Base-by-base conservation (phyloP, 495 filamentous ascomycete species). In the Neurospora sp. region DNA sequence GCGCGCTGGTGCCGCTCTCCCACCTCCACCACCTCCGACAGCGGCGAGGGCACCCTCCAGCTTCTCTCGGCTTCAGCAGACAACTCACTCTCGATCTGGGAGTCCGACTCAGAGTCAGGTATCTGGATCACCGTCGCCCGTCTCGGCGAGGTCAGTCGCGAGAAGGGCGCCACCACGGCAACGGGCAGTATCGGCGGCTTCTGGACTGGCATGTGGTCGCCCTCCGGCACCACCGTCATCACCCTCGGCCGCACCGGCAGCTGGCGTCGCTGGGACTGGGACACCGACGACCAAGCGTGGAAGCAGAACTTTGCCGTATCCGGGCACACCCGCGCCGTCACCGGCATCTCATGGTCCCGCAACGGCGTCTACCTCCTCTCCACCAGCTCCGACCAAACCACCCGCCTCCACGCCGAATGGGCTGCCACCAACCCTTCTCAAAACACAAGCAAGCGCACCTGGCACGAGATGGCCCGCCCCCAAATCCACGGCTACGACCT, bases 401-500 rank as follows among this genome's bases (percentile, higher is more conserved):
- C 96, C n/a, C 87, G 96, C 41, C 85, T 99, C 41, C 93, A 92
- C 80, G 92, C 94, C n/a, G 82, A 91, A 80, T 99, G 96, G 96
- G 84, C 39, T 40, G 39, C 87, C 68, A 68, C 69, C 70, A 74
- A 41, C 53, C 14, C 53, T 12, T 14, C 2, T 0, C 5, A 1
- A 53, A 82, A 7, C 81, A 77, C 5, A 72, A 75, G 18, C 53
- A 75, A 77, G 70, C 18, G 37, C 41, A 90, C 92, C 40, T 99
- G 96, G 96, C 96, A 98, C 81, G 96, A 99, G 82, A 92, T 98
- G 82, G 90, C 95, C 8, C 87, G 96, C 66, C 96, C 96, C 20
- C 96, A 99, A 78, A 98, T 98, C 72, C 96, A 99, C 83, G 96
- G 96, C 42, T 99, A 99, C 78, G 96, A 98, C 79, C 86, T 99